Evolutionary conservation across 2,329 filamentous ascomycete species (phyloP).

Genomic region (Cadophora malorum): DNA sequence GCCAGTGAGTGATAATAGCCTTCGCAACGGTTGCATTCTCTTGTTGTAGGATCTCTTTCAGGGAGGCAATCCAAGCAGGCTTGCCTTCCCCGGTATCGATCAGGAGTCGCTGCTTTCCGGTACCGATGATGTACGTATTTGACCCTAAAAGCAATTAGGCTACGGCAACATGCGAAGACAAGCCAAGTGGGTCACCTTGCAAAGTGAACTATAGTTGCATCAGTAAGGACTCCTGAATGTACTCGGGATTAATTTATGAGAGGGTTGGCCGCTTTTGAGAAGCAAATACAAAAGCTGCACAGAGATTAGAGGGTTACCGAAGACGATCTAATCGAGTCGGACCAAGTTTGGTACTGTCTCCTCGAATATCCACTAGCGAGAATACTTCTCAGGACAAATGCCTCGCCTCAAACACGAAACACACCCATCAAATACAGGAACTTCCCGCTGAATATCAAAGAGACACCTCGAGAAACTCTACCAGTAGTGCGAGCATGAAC

Average conservation of each 20-base stretch:
- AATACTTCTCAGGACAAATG: too few species aligned
- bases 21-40: constrained; percentile 73
- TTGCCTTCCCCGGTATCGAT: constrained; percentile 87
- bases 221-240: background rate
- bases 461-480: too few species aligned
- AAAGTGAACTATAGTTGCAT: constrained; percentile 56
- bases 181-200: constrained; percentile 55
- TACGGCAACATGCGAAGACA: background rate
- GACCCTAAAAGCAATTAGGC: constrained; percentile 68
- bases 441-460: too few species aligned
- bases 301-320: background rate
- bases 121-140: constrained; percentile 93
- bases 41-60: constrained; percentile 68
- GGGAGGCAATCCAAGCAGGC: constrained; percentile 71
- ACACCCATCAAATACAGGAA: too few species aligned
- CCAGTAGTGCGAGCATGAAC: too few species aligned
- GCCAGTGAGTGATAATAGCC: constrained; percentile 89
- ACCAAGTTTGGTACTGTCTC: background rate
- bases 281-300: background rate
- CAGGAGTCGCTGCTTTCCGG: constrained; percentile 74
- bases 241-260: background rate
- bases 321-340: background rate
- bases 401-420: too few species aligned
- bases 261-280: background rate
- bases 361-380: background rate